Conservation (phyloP, 768 basidiomycete genomes). For the Amanita pseudoporphyria region DNA sequence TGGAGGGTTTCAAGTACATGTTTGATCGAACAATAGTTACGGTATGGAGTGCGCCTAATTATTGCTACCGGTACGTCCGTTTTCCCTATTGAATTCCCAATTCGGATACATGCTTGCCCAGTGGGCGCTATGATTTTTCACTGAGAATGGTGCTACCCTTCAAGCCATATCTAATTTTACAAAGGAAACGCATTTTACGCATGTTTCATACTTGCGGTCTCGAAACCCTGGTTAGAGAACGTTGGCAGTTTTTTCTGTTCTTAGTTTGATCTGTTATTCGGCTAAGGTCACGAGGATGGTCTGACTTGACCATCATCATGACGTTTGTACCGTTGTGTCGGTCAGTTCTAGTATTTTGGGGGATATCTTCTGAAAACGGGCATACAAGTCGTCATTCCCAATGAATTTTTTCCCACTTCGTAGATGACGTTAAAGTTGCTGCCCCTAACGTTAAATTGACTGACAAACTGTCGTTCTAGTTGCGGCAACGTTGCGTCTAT, state of each 20-base stretch:
- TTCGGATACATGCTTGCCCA: conserved; percentile 7
- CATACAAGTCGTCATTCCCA: neutral
- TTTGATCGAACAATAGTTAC: conserved; percentile 93
- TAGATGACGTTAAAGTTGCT: neutral
- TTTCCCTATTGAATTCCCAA: neutral
- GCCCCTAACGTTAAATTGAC: conserved; percentile 3
- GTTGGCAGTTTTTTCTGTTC: neutral
- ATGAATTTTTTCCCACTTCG: neutral
- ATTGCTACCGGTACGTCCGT: conserved; percentile 80
- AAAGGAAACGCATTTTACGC: conserved; percentile 1
- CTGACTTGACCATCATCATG: neutral
- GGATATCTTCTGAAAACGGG: neutral
- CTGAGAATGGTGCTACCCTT: neutral
- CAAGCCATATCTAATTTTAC: neutral
- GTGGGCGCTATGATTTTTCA: neutral
- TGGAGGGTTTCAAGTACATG: conserved; percentile 98
- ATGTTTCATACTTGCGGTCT: conserved; percentile 3
- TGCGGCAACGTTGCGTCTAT: conserved; percentile 97
- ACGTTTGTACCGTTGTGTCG: neutral
- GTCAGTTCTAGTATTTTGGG: neutral
- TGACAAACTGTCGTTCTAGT: conserved; percentile 27
- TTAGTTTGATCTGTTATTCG: neutral
- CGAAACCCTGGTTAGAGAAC: neutral
- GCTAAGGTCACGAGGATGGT: conserved; percentile 1
- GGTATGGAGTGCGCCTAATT: conserved; percentile 98